Base-by-base conservation (phyloP, 129 eudicot genomes). In the Flaveria brownii region DNA sequence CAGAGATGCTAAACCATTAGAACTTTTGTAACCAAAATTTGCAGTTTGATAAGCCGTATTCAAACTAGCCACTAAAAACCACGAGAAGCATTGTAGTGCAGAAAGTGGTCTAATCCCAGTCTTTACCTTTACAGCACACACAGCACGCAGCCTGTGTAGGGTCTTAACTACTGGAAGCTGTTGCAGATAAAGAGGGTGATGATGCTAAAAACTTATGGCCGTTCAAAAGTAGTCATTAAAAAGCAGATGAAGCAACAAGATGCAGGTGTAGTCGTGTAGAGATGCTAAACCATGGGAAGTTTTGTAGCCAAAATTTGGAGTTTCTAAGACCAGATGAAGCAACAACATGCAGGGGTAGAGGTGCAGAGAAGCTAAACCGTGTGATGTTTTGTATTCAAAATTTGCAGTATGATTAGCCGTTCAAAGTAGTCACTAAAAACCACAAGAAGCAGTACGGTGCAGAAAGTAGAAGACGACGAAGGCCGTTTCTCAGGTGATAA, bases 401-500 rank as follows among this genome's bases (percentile, higher is more conserved):
- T 10, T 9, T 59, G 86, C 83, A 73, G 78, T 62, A 70, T 62
- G 73, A 65, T 46, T 10, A 54, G 54, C 77, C 9, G 51, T 22
- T 80, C 79, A 73, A 72, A 64, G 65, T 59, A 73, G 66, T 28
- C 43, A 59, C 14, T 54, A 55, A 54, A 42, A 59, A 72, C 67
- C 65, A 72, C 42, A 26, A 63, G 85, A 42, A 28, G 71, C 20
- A 28, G 71, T 17, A 83, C 73, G 39, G 82, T 63, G 90, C 85
- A 78, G 82, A 69, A 71, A 81, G 84, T 68, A 49, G 84, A 78
- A 11, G 75, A 41, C 71, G 1, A 75, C 73, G 79, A 79, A 78
- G 79, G 82, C 80, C 75, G 88, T 70, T 71, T 76, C 84, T 76
- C 83, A 83, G 78, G 77, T 73, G 82, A 77, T 72, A 73, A 77